Conservation (phyloP, 805 yeast genomes). For the Wickerhamiella siamensis region DNA sequence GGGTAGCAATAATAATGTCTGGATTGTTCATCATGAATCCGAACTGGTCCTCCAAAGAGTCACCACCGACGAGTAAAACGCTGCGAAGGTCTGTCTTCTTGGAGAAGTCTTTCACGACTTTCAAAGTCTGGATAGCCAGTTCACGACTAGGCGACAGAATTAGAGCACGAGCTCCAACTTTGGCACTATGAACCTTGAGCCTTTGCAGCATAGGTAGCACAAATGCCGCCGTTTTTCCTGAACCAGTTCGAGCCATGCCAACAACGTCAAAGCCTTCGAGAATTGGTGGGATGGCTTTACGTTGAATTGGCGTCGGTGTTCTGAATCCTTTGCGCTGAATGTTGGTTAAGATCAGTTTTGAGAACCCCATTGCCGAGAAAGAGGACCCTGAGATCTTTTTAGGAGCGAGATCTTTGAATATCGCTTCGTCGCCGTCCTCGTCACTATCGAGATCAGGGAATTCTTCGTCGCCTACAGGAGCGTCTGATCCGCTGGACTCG, state of each 20-base stretch:
- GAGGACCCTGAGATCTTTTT: conserved; percentile 38
- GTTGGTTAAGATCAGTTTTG: conserved; percentile 53
- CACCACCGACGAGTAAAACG: conserved; percentile 88
- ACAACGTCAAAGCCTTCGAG: conserved; percentile 85
- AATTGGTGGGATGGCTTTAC: conserved; percentile 85
- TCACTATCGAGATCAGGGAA: conserved; percentile 35
- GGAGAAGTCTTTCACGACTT: conserved; percentile 76
- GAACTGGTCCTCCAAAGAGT: conserved; percentile 93
- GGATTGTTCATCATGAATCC: conserved; percentile 86
- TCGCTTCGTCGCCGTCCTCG: conserved; percentile 22
- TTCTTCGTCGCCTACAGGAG: conserved; percentile 3
- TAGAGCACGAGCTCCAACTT: conserved; percentile 77
- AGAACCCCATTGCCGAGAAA: conserved; percentile 80
- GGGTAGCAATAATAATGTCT: conserved; percentile 90
- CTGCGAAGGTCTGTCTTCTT: conserved; percentile 72
- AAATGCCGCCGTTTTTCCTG: conserved; percentile 98
- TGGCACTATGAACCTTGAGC: conserved; percentile 69
- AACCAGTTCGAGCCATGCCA: conserved; percentile 99
- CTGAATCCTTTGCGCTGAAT: conserved; percentile 75
- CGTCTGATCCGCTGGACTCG: not conserved
- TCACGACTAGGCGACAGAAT: conserved; percentile 93
- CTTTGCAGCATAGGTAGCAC: conserved; percentile 79
- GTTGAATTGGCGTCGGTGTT: conserved; percentile 95
- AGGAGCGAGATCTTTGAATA: conserved; percentile 14
- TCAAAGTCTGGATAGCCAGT: conserved; percentile 82